A percentile compares a stretch with the other conserved stretches of the same genome.
Conservation (phyloP, 305 asterid genomes). For the Lippia alba region DNA sequence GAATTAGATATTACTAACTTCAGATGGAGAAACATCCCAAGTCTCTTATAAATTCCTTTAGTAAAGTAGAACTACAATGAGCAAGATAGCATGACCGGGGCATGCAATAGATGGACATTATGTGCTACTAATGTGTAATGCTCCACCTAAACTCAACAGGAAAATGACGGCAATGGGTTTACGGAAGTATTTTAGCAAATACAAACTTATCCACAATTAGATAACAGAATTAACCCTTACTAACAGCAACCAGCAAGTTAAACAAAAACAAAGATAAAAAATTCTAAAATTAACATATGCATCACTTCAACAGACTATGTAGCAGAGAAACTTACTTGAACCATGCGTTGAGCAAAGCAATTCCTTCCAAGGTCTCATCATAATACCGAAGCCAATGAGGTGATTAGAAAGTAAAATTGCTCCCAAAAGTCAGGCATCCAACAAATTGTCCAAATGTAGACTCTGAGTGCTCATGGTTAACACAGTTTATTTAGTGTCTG, state of each 20-base stretch:
- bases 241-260: conserved; percentile 9
- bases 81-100: neutral
- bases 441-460: conserved; percentile 39
- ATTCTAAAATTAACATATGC: conserved; percentile 20
- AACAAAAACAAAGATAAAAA: conserved; percentile 12
- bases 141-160: conserved; percentile 14
- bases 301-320: conserved; percentile 16
- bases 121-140: neutral
- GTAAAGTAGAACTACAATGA: neutral
- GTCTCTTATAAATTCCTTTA: neutral
- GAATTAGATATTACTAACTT: conserved; percentile 13
- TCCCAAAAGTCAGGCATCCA: conserved; percentile 33
- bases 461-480: conserved; percentile 40
- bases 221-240: conserved; percentile 4
- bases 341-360: conserved; percentile 39
- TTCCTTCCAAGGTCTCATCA: conserved; percentile 41
- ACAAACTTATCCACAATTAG: neutral
- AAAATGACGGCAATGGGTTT: conserved; percentile 3
- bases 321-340: conserved; percentile 54
- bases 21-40: neutral
- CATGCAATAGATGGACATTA: conserved; percentile 8
- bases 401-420: conserved; percentile 32
- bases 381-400: conserved; percentile 37
- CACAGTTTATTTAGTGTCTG: conserved; percentile 41
- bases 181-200: neutral